Base-by-base conservation (phyloP, 768 basidiomycete species). In the Trametes cubensis region DNA sequence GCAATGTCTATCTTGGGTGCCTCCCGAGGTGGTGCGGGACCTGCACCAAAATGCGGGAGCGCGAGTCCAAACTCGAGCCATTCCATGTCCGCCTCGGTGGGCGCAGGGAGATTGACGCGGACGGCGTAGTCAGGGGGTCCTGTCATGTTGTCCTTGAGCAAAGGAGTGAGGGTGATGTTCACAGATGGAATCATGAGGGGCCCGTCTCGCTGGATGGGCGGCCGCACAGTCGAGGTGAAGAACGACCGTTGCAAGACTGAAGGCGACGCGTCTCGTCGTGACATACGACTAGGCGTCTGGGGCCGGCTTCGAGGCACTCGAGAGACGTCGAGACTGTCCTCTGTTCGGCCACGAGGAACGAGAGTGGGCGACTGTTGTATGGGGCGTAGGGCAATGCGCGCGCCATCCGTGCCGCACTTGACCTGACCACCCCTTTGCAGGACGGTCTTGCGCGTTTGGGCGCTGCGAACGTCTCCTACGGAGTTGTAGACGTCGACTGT, bases 31-130 rank as follows among this genome's bases (percentile, higher is more conserved):
- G 58, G 8, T n/a, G 49, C 55, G 14, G 63, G 55, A 25, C 72
- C 62, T 52, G 70, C 41, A 25, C 69, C 67, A 28, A 66, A 56
- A 44, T 64, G 64, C n/a, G 73, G 73, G 55, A 81, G 76, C 2
- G 85, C 85, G 52, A 92, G 76, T 26, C 89, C 89, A 67, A 92
- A 91, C 71, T 91, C 89, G 20, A 92, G 76, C 85, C 84, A 89
- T 53, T 87, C 88, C n/a, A 83, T 81, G 58, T 83, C 83, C n/a
- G 77, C 69, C 38, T 85, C 80, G 15, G 78, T 73, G 20, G 87
- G 88, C 10, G 83, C 82, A 45, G 83, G 82, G 25, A 90, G 71
- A 55, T 65, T 73, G 20, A 89, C 66, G 25, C 82, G 80, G 49
- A 90, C 88, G 20, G 83, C 86, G 65, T 91, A 89, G 39, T 79